phyloP scores from a whole-genome alignment of 139 green algal genomes.

The Coelastrella sp. region DNA sequence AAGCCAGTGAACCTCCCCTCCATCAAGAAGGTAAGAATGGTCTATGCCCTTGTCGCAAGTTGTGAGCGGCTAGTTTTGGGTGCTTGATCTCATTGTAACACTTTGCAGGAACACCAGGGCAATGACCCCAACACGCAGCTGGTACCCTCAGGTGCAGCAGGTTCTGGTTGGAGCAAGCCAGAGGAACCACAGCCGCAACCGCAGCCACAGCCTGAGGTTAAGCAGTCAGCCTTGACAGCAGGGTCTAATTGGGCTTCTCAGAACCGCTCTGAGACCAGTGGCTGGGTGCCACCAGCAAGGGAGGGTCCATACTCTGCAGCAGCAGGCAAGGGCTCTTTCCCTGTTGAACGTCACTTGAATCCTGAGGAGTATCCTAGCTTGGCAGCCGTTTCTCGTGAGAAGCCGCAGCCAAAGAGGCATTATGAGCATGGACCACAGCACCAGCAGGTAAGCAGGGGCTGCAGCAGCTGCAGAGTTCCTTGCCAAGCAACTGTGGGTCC shows the following conservation, averaged over 20 bases:
- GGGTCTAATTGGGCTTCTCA: slow-evolving; percentile 73
- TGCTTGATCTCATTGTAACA: no score
- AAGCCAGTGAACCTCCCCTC: slow-evolving; percentile 89
- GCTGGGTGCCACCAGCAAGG: slow-evolving; percentile 35
- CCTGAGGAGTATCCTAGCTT: slow-evolving; percentile 82
- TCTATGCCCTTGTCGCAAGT: background rate
- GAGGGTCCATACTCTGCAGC: slow-evolving; percentile 36
- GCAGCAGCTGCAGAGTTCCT: background rate
- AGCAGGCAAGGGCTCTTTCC: slow-evolving; percentile 43
- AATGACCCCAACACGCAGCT: slow-evolving; percentile 83
- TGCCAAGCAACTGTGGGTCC: no score
- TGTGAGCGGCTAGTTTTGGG: background rate
- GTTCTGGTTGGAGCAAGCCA: slow-evolving; percentile 68
- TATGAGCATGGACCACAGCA: slow-evolving; percentile 34
- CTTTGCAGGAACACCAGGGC: slow-evolving; percentile 81
- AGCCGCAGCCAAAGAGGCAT: slow-evolving; percentile 33
- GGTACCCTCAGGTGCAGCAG: slow-evolving; percentile 64
- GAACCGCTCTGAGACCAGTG: background rate
- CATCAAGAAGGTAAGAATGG: slow-evolving; percentile 77
- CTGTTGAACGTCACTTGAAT: slow-evolving; percentile 72
- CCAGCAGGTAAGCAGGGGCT: slow-evolving; percentile 42
- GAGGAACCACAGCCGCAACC: slow-evolving; percentile 55
- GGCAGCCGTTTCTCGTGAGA: slow-evolving; percentile 61
- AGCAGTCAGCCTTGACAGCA: slow-evolving; percentile 57
- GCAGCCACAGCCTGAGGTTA: slow-evolving; percentile 39